phyloP scores from a whole-genome alignment of 164 flowering plant species.

The Kalanchoe fedtschenkoi region DNA sequence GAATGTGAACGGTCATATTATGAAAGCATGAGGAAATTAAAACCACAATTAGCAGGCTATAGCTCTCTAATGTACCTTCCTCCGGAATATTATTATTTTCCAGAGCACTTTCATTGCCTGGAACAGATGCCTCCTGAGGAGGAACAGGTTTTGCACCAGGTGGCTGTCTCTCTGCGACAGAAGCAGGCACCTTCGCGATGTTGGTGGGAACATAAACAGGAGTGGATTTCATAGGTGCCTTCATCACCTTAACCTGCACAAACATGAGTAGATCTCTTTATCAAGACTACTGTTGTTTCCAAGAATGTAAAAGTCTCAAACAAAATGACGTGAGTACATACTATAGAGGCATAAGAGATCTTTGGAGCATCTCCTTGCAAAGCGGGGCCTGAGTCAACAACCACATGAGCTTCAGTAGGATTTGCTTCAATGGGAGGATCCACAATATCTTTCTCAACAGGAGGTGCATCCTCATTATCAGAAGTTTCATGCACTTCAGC shows the following conservation, averaged over 20 bases:
- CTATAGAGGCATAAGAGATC: constrained; percentile 64
- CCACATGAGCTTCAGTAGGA: constrained; percentile 21
- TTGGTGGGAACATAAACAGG: constrained; percentile 14
- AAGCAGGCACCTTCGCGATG: constrained; percentile 13
- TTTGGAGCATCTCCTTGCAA: constrained; percentile 44
- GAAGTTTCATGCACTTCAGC: constrained; percentile 40
- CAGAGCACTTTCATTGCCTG: constrained; percentile 16
- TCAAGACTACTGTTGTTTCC: not conserved
- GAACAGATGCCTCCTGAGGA: constrained; percentile 17
- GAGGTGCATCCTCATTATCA: constrained; percentile 33
- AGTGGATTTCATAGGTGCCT: constrained; percentile 11
- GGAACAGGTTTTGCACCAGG: constrained; percentile 23
- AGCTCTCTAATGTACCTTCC: constrained; percentile 18
- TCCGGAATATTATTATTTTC: constrained; percentile 22
- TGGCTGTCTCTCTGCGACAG: constrained; percentile 15
- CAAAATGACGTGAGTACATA: constrained; percentile 22
- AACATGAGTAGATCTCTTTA: not conserved
- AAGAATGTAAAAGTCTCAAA: not conserved
- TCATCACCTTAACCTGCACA: constrained; percentile 28
- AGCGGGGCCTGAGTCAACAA: constrained; percentile 20
- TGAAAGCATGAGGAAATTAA: no score
- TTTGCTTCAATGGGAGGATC: constrained; percentile 18
- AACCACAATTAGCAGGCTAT: not conserved
- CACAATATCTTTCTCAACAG: constrained; percentile 34
- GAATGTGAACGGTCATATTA: not conserved